These are phyloP conservation scores for Trypethelium eluteriae DNA, from an alignment of 495 filamentous ascomycete genomes.

Conservation along the genomic window DNA sequence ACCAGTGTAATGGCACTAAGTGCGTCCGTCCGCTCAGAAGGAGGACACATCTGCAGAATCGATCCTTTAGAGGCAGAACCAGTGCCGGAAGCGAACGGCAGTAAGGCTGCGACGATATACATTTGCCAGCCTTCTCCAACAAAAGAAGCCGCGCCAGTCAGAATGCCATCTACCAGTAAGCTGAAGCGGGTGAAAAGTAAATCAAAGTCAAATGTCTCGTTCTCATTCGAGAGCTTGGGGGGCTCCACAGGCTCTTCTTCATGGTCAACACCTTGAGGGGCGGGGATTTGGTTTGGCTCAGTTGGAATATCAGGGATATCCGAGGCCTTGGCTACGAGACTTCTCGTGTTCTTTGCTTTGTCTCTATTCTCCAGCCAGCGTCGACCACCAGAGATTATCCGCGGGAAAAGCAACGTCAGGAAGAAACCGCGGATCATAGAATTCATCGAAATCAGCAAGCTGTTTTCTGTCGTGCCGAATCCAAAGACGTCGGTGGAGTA, in stretches of 20 bases:
- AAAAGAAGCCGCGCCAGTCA: constrained; percentile 47
- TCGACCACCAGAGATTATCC: constrained; percentile 45
- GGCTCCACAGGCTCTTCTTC: constrained; percentile 38
- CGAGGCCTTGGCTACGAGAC: neutral
- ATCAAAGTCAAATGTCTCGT: constrained; percentile 45
- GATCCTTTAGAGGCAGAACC: constrained; percentile 51
- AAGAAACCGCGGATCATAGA: constrained; percentile 48
- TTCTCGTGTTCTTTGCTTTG: neutral
- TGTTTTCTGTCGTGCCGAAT: constrained; percentile 48
- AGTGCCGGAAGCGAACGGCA: constrained; percentile 50
- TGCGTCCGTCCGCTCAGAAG: constrained; percentile 43
- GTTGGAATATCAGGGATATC: constrained; percentile 18
- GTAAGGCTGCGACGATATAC: constrained; percentile 42
- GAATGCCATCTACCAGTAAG: constrained; percentile 44
- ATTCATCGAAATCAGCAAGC: constrained; percentile 46
- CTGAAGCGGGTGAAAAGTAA: constrained; percentile 48
- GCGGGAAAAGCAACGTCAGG: constrained; percentile 48
- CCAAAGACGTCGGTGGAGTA: constrained; percentile 45
- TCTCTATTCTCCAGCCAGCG: constrained; percentile 36
- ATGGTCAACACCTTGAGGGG: constrained; percentile 28
- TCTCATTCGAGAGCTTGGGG: constrained; percentile 26
- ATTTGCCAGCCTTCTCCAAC: constrained; percentile 48
- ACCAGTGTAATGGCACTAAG: constrained; percentile 50
- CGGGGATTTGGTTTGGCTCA: constrained; percentile 19
- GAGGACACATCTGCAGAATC: constrained; percentile 48